Evolutionary conservation across 495 filamentous ascomycete species (phyloP), one percentile per base, ranked within the genome.

Genomic region (Lasiosphaeriaceae sp.): DNA sequence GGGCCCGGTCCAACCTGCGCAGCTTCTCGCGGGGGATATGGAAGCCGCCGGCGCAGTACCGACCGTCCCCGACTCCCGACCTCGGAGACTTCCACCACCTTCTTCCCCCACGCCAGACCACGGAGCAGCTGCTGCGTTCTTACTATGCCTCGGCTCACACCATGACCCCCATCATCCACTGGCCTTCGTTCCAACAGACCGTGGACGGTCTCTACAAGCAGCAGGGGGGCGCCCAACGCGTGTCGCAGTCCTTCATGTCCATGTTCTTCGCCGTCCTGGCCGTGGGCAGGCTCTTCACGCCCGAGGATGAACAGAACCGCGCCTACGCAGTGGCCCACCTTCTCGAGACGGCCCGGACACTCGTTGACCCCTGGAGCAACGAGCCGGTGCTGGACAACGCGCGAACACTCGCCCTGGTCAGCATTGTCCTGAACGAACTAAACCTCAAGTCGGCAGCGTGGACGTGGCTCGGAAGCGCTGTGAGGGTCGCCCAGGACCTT

Each of bases 371-470:
- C 4, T 96, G 90, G 86, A 84, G 86, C 52, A 90, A 97, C 62
- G 85, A 88, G 43, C 86, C 89, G 65, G 86, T 83, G 14, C 78
- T 96, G 45, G 91, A 96, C 63, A 83, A 92, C 64, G 90, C 86
- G 12, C 80, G 89, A 26, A 77, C 83, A 2, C 79, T 90, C 9
- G 74, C 93, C 22, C 78, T 98, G 16, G 81, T 82, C 20, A 90
- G 89, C 61, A 83, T 93, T 23, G 95, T 88, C 54, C 81, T 96
- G 22, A 87, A 87, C 54, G 94, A 97, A 70, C 77, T 89, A 61
- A 97, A 96, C 63, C 77, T 89, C 19, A 94, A 90, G 68, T 93
- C 91, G 19, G 89, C 90, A 2, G 90, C 90, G 37, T 96, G 90
- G 88, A 84, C 83, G 17, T 97, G 90, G 90, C 80, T 95, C 29